A percentile compares a stretch with the other conserved stretches of the same genome.
phyloP scores from a whole-genome alignment of 2,329 filamentous ascomycete genomes.

The Colletotrichum sp. region DNA sequence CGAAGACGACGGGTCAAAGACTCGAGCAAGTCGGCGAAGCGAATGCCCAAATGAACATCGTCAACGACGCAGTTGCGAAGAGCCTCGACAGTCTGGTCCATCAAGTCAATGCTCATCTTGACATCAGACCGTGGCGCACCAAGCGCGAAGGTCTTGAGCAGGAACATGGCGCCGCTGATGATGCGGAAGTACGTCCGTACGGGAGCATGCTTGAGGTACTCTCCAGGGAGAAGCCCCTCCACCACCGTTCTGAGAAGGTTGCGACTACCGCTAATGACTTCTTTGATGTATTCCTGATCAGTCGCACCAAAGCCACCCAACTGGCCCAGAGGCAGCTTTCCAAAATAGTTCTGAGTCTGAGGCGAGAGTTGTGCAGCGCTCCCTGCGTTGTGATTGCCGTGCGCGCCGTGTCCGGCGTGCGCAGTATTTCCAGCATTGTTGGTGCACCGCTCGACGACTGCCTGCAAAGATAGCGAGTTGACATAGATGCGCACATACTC shows the following conservation, averaged over 20 bases:
- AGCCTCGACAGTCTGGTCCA: conserved; percentile 76
- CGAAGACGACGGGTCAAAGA: conserved; percentile 76
- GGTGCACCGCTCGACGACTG: conserved; percentile 91
- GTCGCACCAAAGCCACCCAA: conserved; percentile 67
- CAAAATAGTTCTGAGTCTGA: conserved; percentile 68
- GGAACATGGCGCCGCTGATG: conserved; percentile 83
- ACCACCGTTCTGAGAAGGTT: conserved; percentile 80
- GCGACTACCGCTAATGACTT: conserved; percentile 79
- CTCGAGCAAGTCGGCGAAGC: conserved; percentile 83
- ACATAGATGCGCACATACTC: conserved; percentile 95
- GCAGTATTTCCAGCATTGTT: conserved; percentile 66
- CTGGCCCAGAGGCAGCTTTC: conserved; percentile 67
- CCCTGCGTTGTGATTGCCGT: conserved; percentile 38
- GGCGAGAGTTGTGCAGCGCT: conserved; percentile 57
- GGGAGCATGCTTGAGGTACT: conserved; percentile 81
- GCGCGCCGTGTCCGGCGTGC: conserved; percentile 26
- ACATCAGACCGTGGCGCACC: conserved; percentile 82
- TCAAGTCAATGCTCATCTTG: conserved; percentile 73
- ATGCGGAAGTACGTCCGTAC: conserved; percentile 88
- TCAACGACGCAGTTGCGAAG: conserved; percentile 81
- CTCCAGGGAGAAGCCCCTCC: conserved; percentile 74
- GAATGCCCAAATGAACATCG: conserved; percentile 83
- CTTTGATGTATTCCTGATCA: conserved; percentile 75
- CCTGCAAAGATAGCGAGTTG: conserved; percentile 92
- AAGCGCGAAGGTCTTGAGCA: conserved; percentile 83